These are phyloP conservation scores for Xylaria bambusicola DNA, from an alignment of 495 filamentous ascomycete species.

Conservation along the genomic window DNA sequence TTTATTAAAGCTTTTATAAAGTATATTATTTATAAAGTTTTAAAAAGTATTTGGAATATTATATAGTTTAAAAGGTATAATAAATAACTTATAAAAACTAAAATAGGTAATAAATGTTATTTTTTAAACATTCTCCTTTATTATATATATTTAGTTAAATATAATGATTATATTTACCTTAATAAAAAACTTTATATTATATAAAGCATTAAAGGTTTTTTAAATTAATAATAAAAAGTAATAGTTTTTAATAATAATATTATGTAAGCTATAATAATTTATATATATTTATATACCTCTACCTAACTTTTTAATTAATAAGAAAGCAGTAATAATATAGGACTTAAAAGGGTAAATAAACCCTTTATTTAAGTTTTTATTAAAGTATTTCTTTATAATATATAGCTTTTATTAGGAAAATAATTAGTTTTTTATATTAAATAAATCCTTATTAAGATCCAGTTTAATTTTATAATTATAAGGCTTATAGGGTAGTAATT, in stretches of 20 bases:
- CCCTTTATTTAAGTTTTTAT: not conserved
- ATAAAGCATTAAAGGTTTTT: not conserved
- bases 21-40: too few relatives aligned
- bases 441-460: too few relatives aligned
- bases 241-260: too few relatives aligned
- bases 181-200: too few relatives aligned
- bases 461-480: too few relatives aligned
- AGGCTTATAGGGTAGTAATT: too few relatives aligned
- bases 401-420: too few relatives aligned
- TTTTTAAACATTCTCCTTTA: not conserved
- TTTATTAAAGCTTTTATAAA: too few relatives aligned
- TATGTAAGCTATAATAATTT: too few relatives aligned
- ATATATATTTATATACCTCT: not conserved
- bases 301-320: not conserved
- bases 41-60: too few relatives aligned
- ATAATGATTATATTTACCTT: not conserved
- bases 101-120: not conserved
- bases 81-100: not conserved
- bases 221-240: too few relatives aligned
- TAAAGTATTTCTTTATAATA: not conserved
- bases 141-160: not conserved
- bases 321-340: not conserved
- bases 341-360: not conserved
- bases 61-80: not conserved
- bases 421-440: too few relatives aligned